Evolutionary conservation across 306 rosid species (phyloP).

Genomic region (Pyrus communis): DNA sequence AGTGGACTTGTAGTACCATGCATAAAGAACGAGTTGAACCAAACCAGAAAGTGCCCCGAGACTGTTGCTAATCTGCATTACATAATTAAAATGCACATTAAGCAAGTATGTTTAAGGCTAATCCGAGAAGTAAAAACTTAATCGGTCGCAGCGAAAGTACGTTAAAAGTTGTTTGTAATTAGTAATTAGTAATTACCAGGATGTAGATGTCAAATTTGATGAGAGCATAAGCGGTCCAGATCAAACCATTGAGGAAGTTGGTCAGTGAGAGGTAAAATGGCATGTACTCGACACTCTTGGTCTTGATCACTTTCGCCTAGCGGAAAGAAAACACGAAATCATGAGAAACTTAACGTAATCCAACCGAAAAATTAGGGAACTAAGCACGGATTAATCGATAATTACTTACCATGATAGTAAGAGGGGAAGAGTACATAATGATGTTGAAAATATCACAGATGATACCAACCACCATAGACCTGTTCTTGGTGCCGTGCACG

Average conservation of each 20-base stretch:
- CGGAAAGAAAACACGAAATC: background rate
- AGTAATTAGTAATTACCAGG: slow-evolving; percentile 27
- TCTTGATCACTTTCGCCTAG: slow-evolving; percentile 53
- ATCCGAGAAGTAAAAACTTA: too few relatives aligned
- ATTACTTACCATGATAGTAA: slow-evolving; percentile 51
- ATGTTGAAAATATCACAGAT: slow-evolving; percentile 59
- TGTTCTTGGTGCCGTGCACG: slow-evolving; percentile 22
- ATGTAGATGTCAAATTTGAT: slow-evolving; percentile 50
- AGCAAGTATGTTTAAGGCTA: background rate
- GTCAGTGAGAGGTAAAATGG: slow-evolving; percentile 65
- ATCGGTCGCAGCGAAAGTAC: too few relatives aligned
- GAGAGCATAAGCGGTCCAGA: slow-evolving; percentile 80
- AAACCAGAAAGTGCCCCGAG: slow-evolving; percentile 54
- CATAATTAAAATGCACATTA: background rate
- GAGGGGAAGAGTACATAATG: slow-evolving; percentile 65
- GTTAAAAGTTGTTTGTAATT: too few relatives aligned
- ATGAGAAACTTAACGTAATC: background rate
- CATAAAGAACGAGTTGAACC: slow-evolving; percentile 45
- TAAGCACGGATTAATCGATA: too few relatives aligned
- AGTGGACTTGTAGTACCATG: slow-evolving; percentile 16
- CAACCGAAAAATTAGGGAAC: background rate
- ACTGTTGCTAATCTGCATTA: slow-evolving; percentile 54
- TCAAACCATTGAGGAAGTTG: slow-evolving; percentile 52
- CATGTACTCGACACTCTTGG: slow-evolving; percentile 72
- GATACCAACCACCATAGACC: slow-evolving; percentile 63